Percentiles rank a stretch among this genome's conserved stretches.
Conservation (phyloP, 371 early-diverging fungal genomes). For the Actinomucor elegans region DNA sequence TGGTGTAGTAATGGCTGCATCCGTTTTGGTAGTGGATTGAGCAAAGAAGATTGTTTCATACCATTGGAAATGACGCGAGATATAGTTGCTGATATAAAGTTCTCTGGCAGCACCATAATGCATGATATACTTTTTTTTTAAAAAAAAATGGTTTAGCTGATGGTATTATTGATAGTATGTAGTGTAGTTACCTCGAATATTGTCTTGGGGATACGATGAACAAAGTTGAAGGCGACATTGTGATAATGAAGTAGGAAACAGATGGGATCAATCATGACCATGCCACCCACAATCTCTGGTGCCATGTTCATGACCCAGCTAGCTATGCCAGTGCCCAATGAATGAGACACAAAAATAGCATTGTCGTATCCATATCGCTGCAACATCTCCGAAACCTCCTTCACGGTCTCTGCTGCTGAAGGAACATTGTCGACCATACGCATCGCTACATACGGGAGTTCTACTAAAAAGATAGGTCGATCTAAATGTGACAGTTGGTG, state of each 20-base stretch:
- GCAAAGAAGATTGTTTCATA: slow-evolving; percentile 52
- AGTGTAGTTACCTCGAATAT: slow-evolving; percentile 46
- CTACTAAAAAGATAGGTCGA: slow-evolving; percentile 64
- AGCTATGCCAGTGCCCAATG: slow-evolving; percentile 59
- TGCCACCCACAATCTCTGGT: slow-evolving; percentile 49
- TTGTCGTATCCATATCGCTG: slow-evolving; percentile 42
- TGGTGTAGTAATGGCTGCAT: background rate
- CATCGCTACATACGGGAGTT: slow-evolving; percentile 71
- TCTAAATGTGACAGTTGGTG: slow-evolving; percentile 32
- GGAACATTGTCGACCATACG: slow-evolving; percentile 59
- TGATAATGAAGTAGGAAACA: slow-evolving; percentile 65
- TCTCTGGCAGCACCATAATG: slow-evolving; percentile 65
- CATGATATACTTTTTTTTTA: slow-evolving; percentile 40
- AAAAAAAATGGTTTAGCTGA: too few species aligned
- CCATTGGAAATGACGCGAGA: slow-evolving; percentile 69
- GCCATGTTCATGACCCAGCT: slow-evolving; percentile 48
- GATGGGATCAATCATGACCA: slow-evolving; percentile 69
- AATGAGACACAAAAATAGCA: slow-evolving; percentile 68
- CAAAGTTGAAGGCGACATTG: slow-evolving; percentile 67
- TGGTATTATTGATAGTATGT: too few species aligned
- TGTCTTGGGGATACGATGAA: slow-evolving; percentile 55
- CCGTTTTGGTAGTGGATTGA: background rate
- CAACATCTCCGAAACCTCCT: slow-evolving; percentile 56
- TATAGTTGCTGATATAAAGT: slow-evolving; percentile 61
- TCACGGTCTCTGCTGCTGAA: slow-evolving; percentile 52